Evolutionary conservation across 2,329 filamentous ascomycete genomes (phyloP).

Genomic region (Ophiostoma perfectum): DNA sequence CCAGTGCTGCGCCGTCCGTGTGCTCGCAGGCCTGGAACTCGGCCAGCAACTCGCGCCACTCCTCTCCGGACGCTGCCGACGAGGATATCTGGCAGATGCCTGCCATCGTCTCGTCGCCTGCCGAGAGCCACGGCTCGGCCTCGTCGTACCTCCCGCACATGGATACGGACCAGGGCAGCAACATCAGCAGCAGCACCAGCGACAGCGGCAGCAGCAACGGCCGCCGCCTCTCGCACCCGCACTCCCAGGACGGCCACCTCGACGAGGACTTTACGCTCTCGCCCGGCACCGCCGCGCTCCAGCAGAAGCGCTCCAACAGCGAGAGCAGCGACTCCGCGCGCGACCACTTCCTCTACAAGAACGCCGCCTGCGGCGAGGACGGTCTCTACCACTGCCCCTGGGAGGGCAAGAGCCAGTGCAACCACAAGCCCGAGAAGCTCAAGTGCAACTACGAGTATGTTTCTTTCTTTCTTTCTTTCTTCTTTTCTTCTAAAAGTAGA

Average conservation of each 20-base stretch:
- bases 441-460: constrained; percentile 99
- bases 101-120: constrained; percentile 39
- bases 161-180: neutral
- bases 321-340: constrained; percentile 42
- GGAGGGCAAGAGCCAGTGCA: constrained; percentile 65
- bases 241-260: constrained; percentile 10
- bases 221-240: neutral
- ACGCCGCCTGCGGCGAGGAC: constrained; percentile 57
- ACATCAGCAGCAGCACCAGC: neutral
- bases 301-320: constrained; percentile 46
- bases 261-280: constrained; percentile 38
- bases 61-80: constrained; percentile 41
- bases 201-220: neutral
- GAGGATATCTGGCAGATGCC: constrained; percentile 46
- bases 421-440: constrained; percentile 88
- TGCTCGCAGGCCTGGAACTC: constrained; percentile 51
- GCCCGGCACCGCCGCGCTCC: constrained; percentile 29
- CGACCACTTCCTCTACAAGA: constrained; percentile 67
- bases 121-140: constrained; percentile 45
- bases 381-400: constrained; percentile 93
- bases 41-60: constrained; percentile 46
- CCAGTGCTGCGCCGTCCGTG: constrained; percentile 40
- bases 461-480: neutral
- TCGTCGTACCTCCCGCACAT: neutral
- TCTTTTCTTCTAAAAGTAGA: too few relatives aligned